Evolutionary conservation across 2,329 filamentous ascomycete species (phyloP).

Genomic region (Alternaria infectoria): DNA sequence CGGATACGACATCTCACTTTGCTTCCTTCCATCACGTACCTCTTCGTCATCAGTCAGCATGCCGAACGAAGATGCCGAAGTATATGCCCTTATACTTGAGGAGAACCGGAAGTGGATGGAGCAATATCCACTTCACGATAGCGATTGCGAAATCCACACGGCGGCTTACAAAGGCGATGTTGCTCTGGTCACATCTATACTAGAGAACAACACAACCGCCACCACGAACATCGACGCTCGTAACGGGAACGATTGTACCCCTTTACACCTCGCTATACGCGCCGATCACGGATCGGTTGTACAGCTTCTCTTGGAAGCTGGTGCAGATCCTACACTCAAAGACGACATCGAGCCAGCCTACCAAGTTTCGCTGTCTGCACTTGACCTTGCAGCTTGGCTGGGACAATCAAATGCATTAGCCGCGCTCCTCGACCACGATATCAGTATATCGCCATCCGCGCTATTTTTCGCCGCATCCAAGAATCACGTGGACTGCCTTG

Average conservation of each 20-base stretch:
- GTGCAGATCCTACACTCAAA: neutral
- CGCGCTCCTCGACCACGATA: neutral
- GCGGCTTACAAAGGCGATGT: neutral
- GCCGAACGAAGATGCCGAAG: neutral
- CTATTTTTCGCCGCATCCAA: neutral
- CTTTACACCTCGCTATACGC: slow-evolving; percentile 1
- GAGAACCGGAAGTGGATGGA: neutral
- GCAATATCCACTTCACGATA: neutral
- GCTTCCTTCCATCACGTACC: neutral
- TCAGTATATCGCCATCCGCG: neutral
- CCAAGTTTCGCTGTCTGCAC: neutral
- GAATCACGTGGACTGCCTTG: neutral
- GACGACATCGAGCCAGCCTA: neutral
- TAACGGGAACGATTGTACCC: neutral
- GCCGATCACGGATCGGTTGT: neutral
- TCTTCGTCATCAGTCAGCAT: neutral
- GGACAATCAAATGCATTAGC: neutral
- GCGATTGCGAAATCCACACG: neutral
- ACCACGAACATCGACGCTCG: neutral
- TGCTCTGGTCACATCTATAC: neutral
- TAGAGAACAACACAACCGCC: neutral
- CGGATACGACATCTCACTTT: neutral
- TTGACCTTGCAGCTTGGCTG: neutral
- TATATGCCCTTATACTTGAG: neutral
- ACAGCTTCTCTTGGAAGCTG: neutral